Conservation (phyloP, 208 protist genomes). For the Leishmania tropica region DNA sequence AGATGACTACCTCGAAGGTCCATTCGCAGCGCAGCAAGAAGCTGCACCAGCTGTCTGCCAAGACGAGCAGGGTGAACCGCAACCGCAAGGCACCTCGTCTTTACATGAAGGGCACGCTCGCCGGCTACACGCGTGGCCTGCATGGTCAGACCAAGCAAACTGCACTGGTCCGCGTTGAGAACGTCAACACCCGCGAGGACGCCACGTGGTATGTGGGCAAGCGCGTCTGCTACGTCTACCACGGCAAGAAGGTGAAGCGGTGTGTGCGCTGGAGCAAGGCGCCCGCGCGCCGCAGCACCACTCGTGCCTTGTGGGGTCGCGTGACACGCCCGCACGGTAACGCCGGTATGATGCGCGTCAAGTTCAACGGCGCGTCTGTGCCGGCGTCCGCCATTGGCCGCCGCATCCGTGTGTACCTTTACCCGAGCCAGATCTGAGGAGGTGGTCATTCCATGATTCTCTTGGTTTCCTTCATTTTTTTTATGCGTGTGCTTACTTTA, state of each 20-base stretch:
- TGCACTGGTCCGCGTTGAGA: conserved; percentile 96
- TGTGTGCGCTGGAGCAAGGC: conserved; percentile 92
- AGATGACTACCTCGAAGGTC: conserved; percentile 75
- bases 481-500: background rate
- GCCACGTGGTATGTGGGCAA: conserved; percentile 99
- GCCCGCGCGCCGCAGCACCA: conserved; percentile 87
- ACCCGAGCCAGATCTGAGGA: conserved; percentile 97
- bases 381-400: conserved; percentile 96
- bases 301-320: conserved; percentile 98
- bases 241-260: conserved; percentile 94
- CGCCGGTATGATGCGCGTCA: conserved; percentile 96
- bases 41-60: conserved; percentile 87
- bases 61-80: conserved; percentile 84
- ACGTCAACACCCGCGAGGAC: conserved; percentile 95
- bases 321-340: conserved; percentile 98
- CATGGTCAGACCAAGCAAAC: conserved; percentile 95
- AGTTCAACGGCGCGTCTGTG: conserved; percentile 96
- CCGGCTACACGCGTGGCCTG: conserved; percentile 90
- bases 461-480: conserved; percentile 17
- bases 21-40: conserved; percentile 91
- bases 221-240: conserved; percentile 98
- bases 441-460: conserved; percentile 4
- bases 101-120: conserved; percentile 93
- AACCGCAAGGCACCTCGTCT: conserved; percentile 88
- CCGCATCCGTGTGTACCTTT: conserved; percentile 98